Evolutionary conservation across 768 basidiomycete species (phyloP).

Genomic region (Trametes punicea): DNA sequence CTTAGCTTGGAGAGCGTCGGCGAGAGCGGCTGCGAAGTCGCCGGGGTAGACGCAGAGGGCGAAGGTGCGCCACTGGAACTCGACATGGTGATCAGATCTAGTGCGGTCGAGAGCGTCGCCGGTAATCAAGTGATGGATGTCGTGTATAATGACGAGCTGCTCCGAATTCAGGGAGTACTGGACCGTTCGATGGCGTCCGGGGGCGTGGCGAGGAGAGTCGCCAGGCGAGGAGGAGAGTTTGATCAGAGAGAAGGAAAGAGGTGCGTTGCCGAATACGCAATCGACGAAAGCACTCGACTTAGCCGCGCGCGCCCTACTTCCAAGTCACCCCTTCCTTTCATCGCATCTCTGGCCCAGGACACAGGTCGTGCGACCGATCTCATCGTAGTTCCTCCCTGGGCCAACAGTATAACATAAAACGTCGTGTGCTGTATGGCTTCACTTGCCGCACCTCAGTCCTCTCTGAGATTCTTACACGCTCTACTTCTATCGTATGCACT

Average conservation of each 20-base stretch:
- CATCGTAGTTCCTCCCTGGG: too few relatives aligned
- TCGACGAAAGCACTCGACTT: not conserved
- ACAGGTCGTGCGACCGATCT: not conserved
- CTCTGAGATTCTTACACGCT: too few relatives aligned
- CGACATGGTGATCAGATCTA: slow-evolving; percentile 10
- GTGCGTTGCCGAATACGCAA: not conserved
- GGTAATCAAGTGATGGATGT: not conserved
- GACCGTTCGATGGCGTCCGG: not conserved
- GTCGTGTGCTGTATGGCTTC: not conserved
- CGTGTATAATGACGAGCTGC: not conserved
- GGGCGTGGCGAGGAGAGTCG: not conserved
- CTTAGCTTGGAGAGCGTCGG: slow-evolving; percentile 52
- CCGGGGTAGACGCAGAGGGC: slow-evolving; percentile 46
- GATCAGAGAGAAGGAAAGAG: not conserved
- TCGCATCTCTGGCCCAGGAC: not conserved
- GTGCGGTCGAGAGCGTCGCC: not conserved
- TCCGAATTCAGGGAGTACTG: not conserved
- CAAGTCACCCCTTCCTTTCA: not conserved
- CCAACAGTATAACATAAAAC: not conserved
- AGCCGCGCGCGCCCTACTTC: not conserved
- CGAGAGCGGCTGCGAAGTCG: slow-evolving; percentile 55
- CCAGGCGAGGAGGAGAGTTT: not conserved
- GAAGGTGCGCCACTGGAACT: slow-evolving; percentile 36
- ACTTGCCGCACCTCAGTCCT: too few relatives aligned
- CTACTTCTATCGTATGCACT: too few relatives aligned